Base-by-base conservation (phyloP, 345 rosid species). In the Lumnitzera racemosa region DNA sequence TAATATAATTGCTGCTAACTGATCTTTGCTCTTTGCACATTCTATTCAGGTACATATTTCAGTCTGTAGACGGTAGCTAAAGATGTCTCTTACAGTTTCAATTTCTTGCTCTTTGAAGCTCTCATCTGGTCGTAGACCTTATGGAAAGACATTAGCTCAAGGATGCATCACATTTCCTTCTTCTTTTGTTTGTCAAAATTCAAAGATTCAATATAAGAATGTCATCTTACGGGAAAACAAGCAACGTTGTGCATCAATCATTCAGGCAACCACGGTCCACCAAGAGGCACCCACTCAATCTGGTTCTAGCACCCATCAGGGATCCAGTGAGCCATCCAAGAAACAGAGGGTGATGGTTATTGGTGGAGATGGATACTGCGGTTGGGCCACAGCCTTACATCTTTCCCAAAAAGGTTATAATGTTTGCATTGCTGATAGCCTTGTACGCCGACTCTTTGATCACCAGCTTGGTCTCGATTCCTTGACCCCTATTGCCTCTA, bases 361-460 rank as follows among this genome's bases (percentile, higher is more conserved):
- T 43, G 99, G 99, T 51, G 99, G 99, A 65, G 97, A 94, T 68
- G 99, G 99, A 43, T 94, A 94, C 62, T 94, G 99, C 47, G 97
- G 99, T 50, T 89, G 96, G 99, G 97, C 99, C 43, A 94, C 97
- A 47, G 96, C 97, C 17, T 95, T 94, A 41, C 97, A 94, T 72
- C 72, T 89, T 46, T 94, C 97, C 61, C 84, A 79, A 55, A 87
- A 78, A 77, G 91, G 88, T 51, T 89, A 89, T 47, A 78, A 89
- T 62, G 95, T 94, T 67, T 86, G 91, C 23, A 83, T 89, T 29
- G 96, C 81, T 47, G 96, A 94, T 62, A 89, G 62, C 72, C 99
- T 94, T 24, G 64, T 94, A 3, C 95, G 95, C 13, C 96, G 96
- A 52, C 90, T 81, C 25, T 89, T 94, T 47, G 97, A 94, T 55